These are phyloP conservation scores for Lachnum nothofagi DNA, from an alignment of 2,329 filamentous ascomycete species.

Conservation along the genomic window DNA sequence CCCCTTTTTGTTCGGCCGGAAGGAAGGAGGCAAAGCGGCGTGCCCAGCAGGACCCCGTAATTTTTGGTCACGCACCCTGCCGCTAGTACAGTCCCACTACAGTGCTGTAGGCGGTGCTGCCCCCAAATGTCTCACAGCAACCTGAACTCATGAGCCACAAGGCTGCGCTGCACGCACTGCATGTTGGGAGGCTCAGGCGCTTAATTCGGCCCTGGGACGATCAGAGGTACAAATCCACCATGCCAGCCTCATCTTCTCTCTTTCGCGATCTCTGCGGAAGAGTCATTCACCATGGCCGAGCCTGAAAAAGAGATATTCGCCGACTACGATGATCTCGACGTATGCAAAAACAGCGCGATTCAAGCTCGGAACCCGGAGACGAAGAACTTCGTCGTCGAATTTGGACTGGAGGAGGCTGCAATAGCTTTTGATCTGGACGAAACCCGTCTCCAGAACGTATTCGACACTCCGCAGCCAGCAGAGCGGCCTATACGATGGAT, in stretches of 20 bases:
- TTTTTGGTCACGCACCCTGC: too few species aligned
- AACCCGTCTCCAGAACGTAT: slow-evolving; percentile 38
- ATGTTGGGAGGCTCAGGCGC: neutral
- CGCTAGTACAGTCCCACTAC: too few species aligned
- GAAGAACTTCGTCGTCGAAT: slow-evolving; percentile 61
- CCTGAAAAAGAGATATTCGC: slow-evolving; percentile 18
- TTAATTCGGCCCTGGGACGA: neutral
- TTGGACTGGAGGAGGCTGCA: slow-evolving; percentile 50
- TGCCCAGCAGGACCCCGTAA: too few species aligned
- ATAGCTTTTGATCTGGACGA: slow-evolving; percentile 51
- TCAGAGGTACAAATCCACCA: slow-evolving; percentile 5
- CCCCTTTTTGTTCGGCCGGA: too few species aligned
- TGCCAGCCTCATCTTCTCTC: slow-evolving; percentile 7
- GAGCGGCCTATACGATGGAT: slow-evolving; percentile 64
- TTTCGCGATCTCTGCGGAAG: neutral
- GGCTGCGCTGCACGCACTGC: neutral
- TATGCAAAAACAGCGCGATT: slow-evolving; percentile 42
- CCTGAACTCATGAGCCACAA: neutral
- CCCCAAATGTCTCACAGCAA: too few species aligned
- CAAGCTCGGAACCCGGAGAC: slow-evolving; percentile 39
- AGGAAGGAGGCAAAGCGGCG: too few species aligned
- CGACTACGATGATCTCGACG: slow-evolving; percentile 47
- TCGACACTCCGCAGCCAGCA: slow-evolving; percentile 27
- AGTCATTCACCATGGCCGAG: slow-evolving; percentile 12
- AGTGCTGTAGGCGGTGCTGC: too few species aligned